Evolutionary conservation across 495 filamentous ascomycete species (phyloP), one percentile per base, ranked within the genome.

Genomic region (Immersiella caudata): DNA sequence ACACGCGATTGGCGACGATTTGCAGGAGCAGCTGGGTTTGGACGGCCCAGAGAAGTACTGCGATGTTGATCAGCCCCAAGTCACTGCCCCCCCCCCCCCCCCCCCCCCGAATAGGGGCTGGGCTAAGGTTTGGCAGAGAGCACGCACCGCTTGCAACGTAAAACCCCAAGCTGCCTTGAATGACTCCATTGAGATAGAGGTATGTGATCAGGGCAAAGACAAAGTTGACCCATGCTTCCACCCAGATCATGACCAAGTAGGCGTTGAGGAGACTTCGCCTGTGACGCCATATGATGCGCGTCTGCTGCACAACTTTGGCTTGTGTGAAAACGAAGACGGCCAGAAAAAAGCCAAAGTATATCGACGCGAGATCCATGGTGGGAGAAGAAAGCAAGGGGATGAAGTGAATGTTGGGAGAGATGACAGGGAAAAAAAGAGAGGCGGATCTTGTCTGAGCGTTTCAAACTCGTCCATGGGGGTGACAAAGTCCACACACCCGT

Each of bases 1-100:
- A 62, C 49, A 79, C 68, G 12, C 80, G 76, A 70, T 82, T 82
- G 56, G 79, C 76, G 62, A 81, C 79, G 68, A 82, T 81, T 66
- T 79, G 77, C 6, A 74, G 66, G 16, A 79, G 72, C 40, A 74
- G 68, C 58, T 79, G 77, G 29, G 75, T 72, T 68, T 79, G 73
- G 40, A 72, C 60, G 25, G 67, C 62, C 74, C 72, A 73, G 14
- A 70, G 40, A 0, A 71, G 26, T 20, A 66, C 67, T 59, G 33
- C 18, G 29, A 33, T 46, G 14, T 46, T 52, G 2, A 63, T 18
- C n/a, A 63, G 8, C 21, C 20, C 12, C 7, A 56, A 11, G n/a
- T n/a, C n/a, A n/a, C n/a, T n/a, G n/a, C n/a, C n/a, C n/a, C n/a
- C n/a, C n/a, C n/a, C n/a, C n/a, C n/a, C n/a, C n/a, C n/a, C n/a